A percentile compares a stretch with the other conserved stretches of the same genome.
phyloP scores from a whole-genome alignment of 345 rosid genomes.

The Boechera divaricarpa region DNA sequence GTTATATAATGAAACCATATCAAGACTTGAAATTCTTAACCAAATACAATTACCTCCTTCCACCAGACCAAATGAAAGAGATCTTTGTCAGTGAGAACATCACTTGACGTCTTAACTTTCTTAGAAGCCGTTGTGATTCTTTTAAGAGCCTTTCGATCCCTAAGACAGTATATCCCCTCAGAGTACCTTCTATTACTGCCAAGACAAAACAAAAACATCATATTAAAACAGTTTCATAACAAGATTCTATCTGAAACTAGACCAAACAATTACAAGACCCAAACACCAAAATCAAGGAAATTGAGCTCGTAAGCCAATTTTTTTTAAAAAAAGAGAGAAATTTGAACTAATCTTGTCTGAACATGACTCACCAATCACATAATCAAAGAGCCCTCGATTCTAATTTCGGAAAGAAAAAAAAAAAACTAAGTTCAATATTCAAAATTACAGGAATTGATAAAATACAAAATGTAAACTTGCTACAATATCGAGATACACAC shows the following conservation, averaged over 20 bases:
- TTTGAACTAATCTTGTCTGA: neutral
- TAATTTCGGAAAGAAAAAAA: neutral
- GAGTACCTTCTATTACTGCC: constrained; percentile 48
- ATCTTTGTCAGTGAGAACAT: constrained; percentile 64
- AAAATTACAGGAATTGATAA: neutral
- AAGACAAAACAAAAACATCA: constrained; percentile 10
- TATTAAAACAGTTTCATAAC: neutral
- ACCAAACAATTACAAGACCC: neutral
- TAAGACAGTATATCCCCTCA: constrained; percentile 52
- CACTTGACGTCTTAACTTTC: constrained; percentile 54
- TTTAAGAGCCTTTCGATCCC: constrained; percentile 54
- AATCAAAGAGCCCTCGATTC: neutral
- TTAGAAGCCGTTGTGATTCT: constrained; percentile 56
- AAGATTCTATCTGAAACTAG: constrained; percentile 4
- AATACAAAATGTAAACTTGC: neutral
- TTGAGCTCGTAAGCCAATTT: neutral
- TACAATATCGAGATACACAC: no score
- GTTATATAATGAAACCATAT: neutral
- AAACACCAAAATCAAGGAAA: neutral
- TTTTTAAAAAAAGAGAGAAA: neutral
- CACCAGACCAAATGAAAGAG: constrained; percentile 81
- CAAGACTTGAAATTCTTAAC: constrained; percentile 1
- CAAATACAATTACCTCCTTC: constrained; percentile 69
- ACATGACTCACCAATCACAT: neutral
- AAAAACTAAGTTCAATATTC: neutral